Conservation (phyloP, 495 filamentous ascomycete species). For the Penicillium tannophilum region DNA sequence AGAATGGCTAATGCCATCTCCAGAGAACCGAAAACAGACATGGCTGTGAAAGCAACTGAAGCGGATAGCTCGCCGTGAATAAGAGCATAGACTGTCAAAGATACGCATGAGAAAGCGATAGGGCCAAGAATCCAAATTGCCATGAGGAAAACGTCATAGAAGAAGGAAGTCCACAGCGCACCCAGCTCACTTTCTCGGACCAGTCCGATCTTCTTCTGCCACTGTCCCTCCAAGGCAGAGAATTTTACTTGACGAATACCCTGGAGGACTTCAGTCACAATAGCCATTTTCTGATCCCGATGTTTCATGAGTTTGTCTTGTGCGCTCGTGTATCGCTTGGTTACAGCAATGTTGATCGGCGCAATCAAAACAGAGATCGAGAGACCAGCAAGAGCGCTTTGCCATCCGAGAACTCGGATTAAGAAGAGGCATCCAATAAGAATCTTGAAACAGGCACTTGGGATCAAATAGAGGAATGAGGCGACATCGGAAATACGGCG, state of each 20-base stretch:
- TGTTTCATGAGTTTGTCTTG: slow-evolving; percentile 78
- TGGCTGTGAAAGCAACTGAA: slow-evolving; percentile 79
- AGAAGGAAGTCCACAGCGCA: slow-evolving; percentile 66
- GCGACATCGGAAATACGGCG: slow-evolving; percentile 73
- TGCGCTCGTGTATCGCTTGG: slow-evolving; percentile 64
- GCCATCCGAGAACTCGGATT: slow-evolving; percentile 71
- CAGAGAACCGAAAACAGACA: slow-evolving; percentile 71
- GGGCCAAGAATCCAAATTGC: slow-evolving; percentile 77
- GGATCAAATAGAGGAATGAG: slow-evolving; percentile 65
- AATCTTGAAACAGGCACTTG: slow-evolving; percentile 56
- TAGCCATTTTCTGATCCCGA: slow-evolving; percentile 74
- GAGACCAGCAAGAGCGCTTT: slow-evolving; percentile 67
- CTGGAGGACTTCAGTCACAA: slow-evolving; percentile 78
- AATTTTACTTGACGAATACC: slow-evolving; percentile 91
- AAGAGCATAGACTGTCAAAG: slow-evolving; percentile 68
- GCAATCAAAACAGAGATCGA: slow-evolving; percentile 61
- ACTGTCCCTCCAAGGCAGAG: slow-evolving; percentile 76
- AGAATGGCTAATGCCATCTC: slow-evolving; percentile 70
- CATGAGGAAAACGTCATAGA: slow-evolving; percentile 54
- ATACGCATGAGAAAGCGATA: slow-evolving; percentile 69
- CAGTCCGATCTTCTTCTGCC: slow-evolving; percentile 72
- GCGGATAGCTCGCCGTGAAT: slow-evolving; percentile 64
- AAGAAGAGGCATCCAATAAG: slow-evolving; percentile 67
- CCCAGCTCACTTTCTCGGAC: slow-evolving; percentile 67
- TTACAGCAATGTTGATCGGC: slow-evolving; percentile 69